Percentiles rank a stretch among this genome's conserved stretches.
Conservation (phyloP, 2,329 filamentous ascomycete species). For the Epichloe aotearoae region DNA sequence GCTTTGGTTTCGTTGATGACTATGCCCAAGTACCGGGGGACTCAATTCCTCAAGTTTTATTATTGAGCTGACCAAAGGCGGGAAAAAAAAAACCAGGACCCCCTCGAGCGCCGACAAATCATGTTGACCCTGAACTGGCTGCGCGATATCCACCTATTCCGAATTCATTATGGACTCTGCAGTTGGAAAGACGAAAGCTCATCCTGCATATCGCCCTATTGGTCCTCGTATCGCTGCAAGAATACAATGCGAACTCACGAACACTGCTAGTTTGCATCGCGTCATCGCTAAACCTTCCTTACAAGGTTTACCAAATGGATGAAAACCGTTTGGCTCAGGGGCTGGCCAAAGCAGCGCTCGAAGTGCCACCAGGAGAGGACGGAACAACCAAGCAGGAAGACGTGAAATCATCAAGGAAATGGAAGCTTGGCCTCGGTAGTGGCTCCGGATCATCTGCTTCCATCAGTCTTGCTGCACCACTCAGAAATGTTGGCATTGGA, state of each 20-base stretch:
- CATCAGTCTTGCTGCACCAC: conserved; percentile 60
- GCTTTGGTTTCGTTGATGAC: background rate
- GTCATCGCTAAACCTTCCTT: conserved; percentile 56
- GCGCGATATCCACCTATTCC: conserved; percentile 44
- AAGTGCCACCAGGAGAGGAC: conserved; percentile 18
- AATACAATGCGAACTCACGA: conserved; percentile 63
- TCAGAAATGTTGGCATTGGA: conserved; percentile 69
- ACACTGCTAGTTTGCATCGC: conserved; percentile 57
- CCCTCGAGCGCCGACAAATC: conserved; percentile 26
- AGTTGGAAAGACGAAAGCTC: conserved; percentile 48
- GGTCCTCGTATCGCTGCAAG: conserved; percentile 60
- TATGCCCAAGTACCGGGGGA: background rate
- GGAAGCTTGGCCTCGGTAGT: conserved; percentile 49
- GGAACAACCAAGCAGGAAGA: conserved; percentile 37
- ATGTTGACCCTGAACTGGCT: conserved; percentile 34
- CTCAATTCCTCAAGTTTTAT: background rate
- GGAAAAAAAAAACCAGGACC: conserved; percentile 21
- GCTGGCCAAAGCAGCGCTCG: conserved; percentile 59
- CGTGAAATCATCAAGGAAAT: conserved; percentile 49
- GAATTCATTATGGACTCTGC: conserved; percentile 46
- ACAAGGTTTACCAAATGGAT: conserved; percentile 51
- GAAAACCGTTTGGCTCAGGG: conserved; percentile 65
- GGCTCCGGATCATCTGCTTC: conserved; percentile 30
- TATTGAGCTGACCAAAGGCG: conserved; percentile 1
- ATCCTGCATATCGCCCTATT: conserved; percentile 62